Evolutionary conservation across 2,329 filamentous ascomycete species (phyloP).

Genomic region (Cryphonectria naterciae): DNA sequence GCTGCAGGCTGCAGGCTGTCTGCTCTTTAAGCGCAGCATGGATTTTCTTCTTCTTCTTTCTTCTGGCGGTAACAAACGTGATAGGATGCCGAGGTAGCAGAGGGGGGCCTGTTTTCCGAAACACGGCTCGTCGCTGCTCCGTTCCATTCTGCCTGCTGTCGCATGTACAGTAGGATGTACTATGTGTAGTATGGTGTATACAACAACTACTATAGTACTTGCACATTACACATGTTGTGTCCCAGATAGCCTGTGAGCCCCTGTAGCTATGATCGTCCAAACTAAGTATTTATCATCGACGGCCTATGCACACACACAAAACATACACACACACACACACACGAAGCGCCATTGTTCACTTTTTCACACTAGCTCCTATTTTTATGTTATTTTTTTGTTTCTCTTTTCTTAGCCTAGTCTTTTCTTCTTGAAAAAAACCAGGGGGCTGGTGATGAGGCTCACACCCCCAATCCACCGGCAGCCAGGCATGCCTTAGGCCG

Average conservation of each 20-base stretch:
- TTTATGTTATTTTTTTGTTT: not conserved
- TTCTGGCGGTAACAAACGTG: not conserved
- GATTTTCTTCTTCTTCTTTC: too few relatives aligned
- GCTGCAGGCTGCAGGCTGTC: conserved; percentile 1
- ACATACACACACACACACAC: not conserved
- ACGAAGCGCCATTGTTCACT: not conserved
- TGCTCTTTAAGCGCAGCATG: not conserved
- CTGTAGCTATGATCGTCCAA: not conserved
- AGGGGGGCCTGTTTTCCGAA: not conserved
- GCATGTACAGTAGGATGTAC: not conserved
- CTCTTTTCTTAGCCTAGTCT: not conserved
- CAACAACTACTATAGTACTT: not conserved
- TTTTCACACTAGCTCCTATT: not conserved
- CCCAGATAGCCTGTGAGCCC: not conserved
- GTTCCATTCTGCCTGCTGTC: not conserved
- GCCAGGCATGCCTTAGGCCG: not conserved
- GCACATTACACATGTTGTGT: not conserved
- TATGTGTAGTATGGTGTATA: not conserved
- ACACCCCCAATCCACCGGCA: not conserved
- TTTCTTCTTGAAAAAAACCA: too few relatives aligned
- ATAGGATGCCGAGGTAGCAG: not conserved
- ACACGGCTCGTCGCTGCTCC: not conserved
- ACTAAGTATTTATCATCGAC: not conserved
- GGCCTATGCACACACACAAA: not conserved
- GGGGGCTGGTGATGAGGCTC: not conserved